phyloP scores from a whole-genome alignment of 768 basidiomycete genomes.

The Tricholoma furcatifolium region DNA sequence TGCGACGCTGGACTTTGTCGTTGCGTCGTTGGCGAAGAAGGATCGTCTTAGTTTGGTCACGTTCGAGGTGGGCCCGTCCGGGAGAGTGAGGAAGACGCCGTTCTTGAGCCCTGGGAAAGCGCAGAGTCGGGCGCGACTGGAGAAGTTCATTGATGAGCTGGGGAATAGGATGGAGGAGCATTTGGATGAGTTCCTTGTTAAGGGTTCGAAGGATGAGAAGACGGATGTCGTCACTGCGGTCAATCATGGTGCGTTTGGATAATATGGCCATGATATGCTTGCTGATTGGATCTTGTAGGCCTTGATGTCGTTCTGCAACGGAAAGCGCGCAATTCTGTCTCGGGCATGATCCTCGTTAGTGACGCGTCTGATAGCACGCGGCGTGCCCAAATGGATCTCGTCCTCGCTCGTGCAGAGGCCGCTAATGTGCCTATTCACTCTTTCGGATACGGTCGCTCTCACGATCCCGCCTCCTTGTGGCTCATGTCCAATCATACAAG shows the following conservation, averaged over 20 bases:
- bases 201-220: conserved; percentile 85
- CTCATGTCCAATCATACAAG: conserved; percentile 97
- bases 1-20: conserved; percentile 81
- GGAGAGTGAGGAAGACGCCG: conserved; percentile 88
- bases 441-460: conserved; percentile 94
- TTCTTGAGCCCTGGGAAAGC: conserved; percentile 74
- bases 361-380: conserved; percentile 91
- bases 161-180: conserved; percentile 40
- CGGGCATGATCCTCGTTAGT: conserved; percentile 90
- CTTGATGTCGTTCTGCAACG: conserved; percentile 94
- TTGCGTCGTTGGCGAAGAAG: conserved; percentile 70
- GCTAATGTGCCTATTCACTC: conserved; percentile 97
- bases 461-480: conserved; percentile 98
- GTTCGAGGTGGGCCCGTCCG: conserved; percentile 84
- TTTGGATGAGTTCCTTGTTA: conserved; percentile 57
- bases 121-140: conserved; percentile 67
- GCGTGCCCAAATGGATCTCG: conserved; percentile 97
- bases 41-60: conserved; percentile 91
- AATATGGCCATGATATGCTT: not conserved
- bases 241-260: conserved; percentile 67
- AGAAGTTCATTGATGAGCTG: conserved; percentile 78
- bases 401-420: conserved; percentile 94
- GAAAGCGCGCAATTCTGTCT: conserved; percentile 85
- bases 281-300: conserved; percentile 39
- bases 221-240: conserved; percentile 98